Percentiles rank a stretch among this genome's conserved stretches.
Evolutionary conservation across 768 basidiomycete genomes (phyloP).

Genomic region (Suillus subalutaceus): DNA sequence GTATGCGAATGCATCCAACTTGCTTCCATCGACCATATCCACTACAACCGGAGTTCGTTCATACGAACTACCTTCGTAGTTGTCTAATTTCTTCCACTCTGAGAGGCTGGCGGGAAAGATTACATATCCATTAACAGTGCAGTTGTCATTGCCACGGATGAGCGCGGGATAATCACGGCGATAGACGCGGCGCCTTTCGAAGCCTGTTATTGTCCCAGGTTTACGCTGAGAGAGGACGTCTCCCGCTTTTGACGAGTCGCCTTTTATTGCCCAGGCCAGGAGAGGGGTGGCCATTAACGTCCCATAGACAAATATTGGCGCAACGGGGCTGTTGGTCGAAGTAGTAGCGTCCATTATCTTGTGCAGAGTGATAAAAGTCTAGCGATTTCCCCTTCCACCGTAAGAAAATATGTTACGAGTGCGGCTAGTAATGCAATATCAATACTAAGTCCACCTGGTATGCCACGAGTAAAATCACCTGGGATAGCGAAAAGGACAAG

Average conservation of each 20-base stretch:
- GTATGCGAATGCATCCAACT: background rate
- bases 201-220: background rate
- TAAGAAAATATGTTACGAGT: background rate
- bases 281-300: background rate
- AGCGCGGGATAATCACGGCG: background rate
- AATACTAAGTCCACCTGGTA: background rate
- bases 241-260: background rate
- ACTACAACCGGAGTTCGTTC: background rate
- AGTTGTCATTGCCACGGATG: background rate
- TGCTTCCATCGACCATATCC: background rate
- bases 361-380: background rate
- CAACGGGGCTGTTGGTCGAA: background rate
- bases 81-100: background rate
- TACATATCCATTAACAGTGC: background rate
- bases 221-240: slow-evolving; percentile 1
- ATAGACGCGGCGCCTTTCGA: background rate
- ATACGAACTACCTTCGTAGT: background rate
- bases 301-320: background rate
- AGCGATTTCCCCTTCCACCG: background rate
- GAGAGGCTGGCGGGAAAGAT: background rate
- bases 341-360: background rate
- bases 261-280: slow-evolving; percentile 1
- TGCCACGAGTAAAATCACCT: background rate
- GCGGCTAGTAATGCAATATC: background rate
- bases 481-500: background rate